phyloP scores from a whole-genome alignment of 345 rosid genomes.

The Carallia brachiata region DNA sequence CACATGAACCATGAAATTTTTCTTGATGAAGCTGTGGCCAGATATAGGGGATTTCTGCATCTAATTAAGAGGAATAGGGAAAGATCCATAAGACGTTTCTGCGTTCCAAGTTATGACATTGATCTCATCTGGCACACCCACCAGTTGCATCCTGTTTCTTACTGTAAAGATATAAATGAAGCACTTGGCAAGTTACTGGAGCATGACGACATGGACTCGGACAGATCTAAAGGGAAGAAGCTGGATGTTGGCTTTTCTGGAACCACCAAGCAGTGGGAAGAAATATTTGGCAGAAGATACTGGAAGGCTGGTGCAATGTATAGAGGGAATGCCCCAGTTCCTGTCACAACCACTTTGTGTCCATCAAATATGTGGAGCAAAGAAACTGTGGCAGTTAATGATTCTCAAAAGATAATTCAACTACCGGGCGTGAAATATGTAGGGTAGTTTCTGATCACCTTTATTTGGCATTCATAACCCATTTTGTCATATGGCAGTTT shows the following conservation, averaged over 20 bases:
- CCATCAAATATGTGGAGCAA: conserved; percentile 34
- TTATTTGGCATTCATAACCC: too few species aligned
- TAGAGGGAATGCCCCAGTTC: conserved; percentile 66
- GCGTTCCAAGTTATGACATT: conserved; percentile 94
- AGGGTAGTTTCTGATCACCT: conserved; percentile 46
- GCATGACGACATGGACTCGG: conserved; percentile 93
- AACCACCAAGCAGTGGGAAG: conserved; percentile 86
- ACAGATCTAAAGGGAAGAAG: conserved; percentile 85
- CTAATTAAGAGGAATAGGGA: conserved; percentile 74
- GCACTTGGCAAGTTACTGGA: conserved; percentile 69
- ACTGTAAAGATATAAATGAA: conserved; percentile 60
- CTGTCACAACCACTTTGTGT: conserved; percentile 51
- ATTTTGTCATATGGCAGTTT: too few species aligned
- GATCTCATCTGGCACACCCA: conserved; percentile 99
- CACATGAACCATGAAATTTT: conserved; percentile 62
- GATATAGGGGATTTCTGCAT: conserved; percentile 91
- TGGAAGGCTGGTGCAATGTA: conserved; percentile 97
- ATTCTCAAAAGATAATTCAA: conserved; percentile 34
- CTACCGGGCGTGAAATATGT: conserved; percentile 47
- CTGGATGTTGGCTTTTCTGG: conserved; percentile 77
- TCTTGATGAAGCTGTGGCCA: conserved; percentile 74
- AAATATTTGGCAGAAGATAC: conserved; percentile 74
- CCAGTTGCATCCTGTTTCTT: conserved; percentile 79
- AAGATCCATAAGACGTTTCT: conserved; percentile 56
- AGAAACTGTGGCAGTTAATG: conserved; percentile 27